These are phyloP conservation scores for Alternaria sp. DNA, from an alignment of 2,329 filamentous ascomycete genomes.

Conservation along the genomic window DNA sequence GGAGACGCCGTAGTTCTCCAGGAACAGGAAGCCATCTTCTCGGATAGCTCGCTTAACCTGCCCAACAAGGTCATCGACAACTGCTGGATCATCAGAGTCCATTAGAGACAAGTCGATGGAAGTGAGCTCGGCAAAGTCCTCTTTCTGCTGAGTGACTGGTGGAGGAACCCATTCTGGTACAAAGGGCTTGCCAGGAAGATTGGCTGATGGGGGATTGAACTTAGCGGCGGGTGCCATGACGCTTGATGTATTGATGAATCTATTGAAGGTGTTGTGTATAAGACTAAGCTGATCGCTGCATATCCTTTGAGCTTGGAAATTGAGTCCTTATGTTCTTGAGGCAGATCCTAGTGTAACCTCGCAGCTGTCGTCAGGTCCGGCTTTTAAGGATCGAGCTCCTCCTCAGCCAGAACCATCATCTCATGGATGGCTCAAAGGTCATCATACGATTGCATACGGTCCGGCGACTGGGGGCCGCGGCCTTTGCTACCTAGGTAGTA, in stretches of 20 bases:
- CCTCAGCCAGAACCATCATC: neutral
- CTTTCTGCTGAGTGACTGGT: constrained; percentile 55
- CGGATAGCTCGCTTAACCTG: constrained; percentile 47
- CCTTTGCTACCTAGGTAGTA: neutral
- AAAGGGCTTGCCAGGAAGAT: constrained; percentile 18
- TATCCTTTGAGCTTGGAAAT: neutral
- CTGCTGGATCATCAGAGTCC: constrained; percentile 41
- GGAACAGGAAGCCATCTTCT: constrained; percentile 51
- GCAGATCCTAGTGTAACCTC: neutral
- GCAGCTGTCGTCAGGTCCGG: neutral
- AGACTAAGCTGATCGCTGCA: neutral
- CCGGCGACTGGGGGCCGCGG: neutral
- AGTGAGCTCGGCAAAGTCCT: constrained; percentile 50
- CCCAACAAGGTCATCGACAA: constrained; percentile 56
- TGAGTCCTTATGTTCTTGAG: neutral
- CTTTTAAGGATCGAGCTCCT: neutral
- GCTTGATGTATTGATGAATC: neutral
- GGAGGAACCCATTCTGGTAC: constrained; percentile 50
- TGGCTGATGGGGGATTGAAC: constrained; percentile 31
- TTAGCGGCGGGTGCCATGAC: constrained; percentile 27
- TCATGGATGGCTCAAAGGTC: neutral
- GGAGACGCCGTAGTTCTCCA: constrained; percentile 61
- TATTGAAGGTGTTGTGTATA: neutral
- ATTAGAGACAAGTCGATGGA: constrained; percentile 45
- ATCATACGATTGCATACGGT: neutral